Evolutionary conservation across 129 eudicot species (phyloP), one percentile per base, ranked within the genome.

Genomic region (Deinandra increscens): DNA sequence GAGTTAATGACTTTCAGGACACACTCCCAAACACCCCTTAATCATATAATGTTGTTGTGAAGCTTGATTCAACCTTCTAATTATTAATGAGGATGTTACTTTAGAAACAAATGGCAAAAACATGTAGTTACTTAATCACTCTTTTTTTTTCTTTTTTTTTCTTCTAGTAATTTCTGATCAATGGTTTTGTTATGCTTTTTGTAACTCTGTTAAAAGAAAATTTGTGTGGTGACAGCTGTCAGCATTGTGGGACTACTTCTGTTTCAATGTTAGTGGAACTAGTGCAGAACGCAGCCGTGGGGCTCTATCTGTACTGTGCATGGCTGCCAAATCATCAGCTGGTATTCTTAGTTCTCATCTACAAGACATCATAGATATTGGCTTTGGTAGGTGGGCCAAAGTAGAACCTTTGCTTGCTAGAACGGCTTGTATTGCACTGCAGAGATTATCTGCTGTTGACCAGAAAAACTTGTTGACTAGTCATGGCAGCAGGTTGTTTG

Each of bases 321-420:
- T 93, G 98, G 98, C 97, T 34, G 98, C 98, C 80, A 93, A 93
- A 75, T 83, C 91, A 70, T 93, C 92, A 39, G 71, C 81, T 29
- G 74, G 64, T n/a, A 79, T 93, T 69, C 90, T 93, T 48, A 84
- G 95, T 69, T 85, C 95, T 64, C 98, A 93, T 76, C 60, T 89
- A 75, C 98, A 93, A 64, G 98, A 93, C 66, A 93, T 93, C 55
- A 76, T 93, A 63, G 98, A 93, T 66, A 93, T 93, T 42, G 98
- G 98, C 33, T 93, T 93, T 72, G 98, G 98, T 61, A 85, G 95
- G 7, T 93, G 97, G 97, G 95, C 98, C n/a, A 93, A 93, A 80
- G 78, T 85, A 73, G 98, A 93, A n/a, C 98, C 98, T 75, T 78
- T 93, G 78, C 97, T 93, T 77, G 98, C 98, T 18, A 83, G 98